Percentiles rank a stretch among this genome's conserved stretches.
Conservation (phyloP, 192 early-diverging fungal genomes). For the Entomortierella lignicola region DNA sequence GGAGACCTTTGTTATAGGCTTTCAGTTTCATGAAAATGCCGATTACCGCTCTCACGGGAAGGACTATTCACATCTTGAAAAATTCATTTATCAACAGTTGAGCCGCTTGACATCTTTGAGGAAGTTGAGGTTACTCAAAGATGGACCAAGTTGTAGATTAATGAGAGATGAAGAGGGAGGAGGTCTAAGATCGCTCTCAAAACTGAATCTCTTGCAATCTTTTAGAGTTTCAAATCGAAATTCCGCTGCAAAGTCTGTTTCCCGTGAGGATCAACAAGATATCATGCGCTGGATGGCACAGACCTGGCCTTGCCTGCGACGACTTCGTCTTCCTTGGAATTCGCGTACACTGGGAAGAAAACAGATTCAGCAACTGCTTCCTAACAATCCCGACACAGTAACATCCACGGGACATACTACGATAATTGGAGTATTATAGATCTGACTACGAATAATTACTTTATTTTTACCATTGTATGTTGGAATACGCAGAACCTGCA, state of each 20-base stretch:
- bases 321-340: conserved; percentile 3
- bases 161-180: too few species aligned
- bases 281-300: conserved; percentile 3
- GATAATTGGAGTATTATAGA: too few species aligned
- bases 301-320: conserved; percentile 8
- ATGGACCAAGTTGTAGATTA: background rate
- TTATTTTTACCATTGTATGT: too few species aligned
- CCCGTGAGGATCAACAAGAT: background rate
- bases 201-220: background rate
- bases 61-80: too few species aligned
- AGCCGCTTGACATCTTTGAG: background rate
- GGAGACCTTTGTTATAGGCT: conserved; percentile 9
- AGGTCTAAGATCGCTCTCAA: background rate
- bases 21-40: background rate
- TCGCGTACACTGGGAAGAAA: background rate
- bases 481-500: too few species aligned
- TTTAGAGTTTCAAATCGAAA: background rate
- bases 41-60: too few species aligned
- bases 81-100: conserved; percentile 12
- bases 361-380: background rate
- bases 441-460: too few species aligned
- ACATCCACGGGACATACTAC: too few species aligned
- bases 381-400: too few species aligned
- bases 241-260: too few species aligned
- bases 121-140: background rate